These are phyloP conservation scores for Aspergillus saccharolyticus DNA, from an alignment of 495 filamentous ascomycete genomes.

Conservation along the genomic window DNA sequence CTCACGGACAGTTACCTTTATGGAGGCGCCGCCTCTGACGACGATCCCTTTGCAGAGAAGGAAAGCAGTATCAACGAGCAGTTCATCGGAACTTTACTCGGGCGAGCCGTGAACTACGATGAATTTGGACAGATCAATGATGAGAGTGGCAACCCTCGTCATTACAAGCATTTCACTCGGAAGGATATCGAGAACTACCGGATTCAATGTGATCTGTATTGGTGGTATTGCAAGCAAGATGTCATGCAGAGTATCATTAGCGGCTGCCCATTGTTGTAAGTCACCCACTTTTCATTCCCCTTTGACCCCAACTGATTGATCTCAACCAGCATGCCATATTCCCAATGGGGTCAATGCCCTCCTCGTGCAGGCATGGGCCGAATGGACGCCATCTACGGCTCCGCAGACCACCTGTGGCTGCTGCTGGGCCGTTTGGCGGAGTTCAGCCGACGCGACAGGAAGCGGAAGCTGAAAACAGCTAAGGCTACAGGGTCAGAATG, in stretches of 20 bases:
- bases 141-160: constrained; percentile 3
- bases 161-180: constrained; percentile 47
- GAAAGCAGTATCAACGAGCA: constrained; percentile 37
- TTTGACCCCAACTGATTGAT: constrained; percentile 14
- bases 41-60: constrained; percentile 42
- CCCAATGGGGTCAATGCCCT: constrained; percentile 75
- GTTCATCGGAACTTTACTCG: constrained; percentile 41
- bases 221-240: constrained; percentile 96
- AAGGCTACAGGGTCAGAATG: constrained; percentile 49
- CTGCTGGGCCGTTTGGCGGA: constrained; percentile 76
- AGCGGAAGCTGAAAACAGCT: constrained; percentile 61
- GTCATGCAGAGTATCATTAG: constrained; percentile 85
- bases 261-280: constrained; percentile 79
- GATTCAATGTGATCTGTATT: constrained; percentile 81
- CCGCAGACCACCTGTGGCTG: constrained; percentile 78
- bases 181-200: constrained; percentile 75
- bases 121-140: constrained; percentile 40
- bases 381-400: constrained; percentile 77
- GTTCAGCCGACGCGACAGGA: constrained; percentile 74
- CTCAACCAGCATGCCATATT: constrained; percentile 64
- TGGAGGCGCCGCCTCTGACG: constrained; percentile 22
- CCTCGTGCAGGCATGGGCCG: constrained; percentile 76
- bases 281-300: constrained; percentile 13
- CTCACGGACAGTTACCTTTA: constrained; percentile 17
- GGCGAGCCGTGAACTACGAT: constrained; percentile 43